phyloP scores from a whole-genome alignment of 2,329 filamentous ascomycete genomes.

The Teratosphaeria nubilosa region DNA sequence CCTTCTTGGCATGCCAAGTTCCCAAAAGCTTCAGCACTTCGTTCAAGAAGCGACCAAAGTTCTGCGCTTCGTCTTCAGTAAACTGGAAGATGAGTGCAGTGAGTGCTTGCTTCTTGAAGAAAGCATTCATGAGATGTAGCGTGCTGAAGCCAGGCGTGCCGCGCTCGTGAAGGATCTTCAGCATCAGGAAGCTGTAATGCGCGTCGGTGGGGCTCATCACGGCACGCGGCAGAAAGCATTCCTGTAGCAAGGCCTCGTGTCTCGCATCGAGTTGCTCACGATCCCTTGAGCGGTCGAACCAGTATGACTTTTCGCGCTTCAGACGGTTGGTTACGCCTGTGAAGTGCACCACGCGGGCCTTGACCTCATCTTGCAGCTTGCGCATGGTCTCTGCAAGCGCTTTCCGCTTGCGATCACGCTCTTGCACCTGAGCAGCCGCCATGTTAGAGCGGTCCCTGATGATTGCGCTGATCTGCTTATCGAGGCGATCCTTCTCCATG shows the following conservation, averaged over 20 bases:
- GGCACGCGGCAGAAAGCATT: constrained; percentile 83
- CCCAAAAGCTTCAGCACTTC: constrained; percentile 70
- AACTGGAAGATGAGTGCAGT: constrained; percentile 78
- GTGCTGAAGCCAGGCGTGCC: constrained; percentile 81
- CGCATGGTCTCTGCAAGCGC: constrained; percentile 58
- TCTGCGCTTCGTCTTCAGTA: constrained; percentile 82
- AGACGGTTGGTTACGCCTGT: constrained; percentile 59
- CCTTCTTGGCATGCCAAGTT: constrained; percentile 71
- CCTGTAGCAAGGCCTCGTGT: constrained; percentile 70
- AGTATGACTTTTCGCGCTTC: constrained; percentile 63
- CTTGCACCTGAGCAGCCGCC: constrained; percentile 53
- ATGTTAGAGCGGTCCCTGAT: constrained; percentile 64
- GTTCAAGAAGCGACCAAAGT: constrained; percentile 83
- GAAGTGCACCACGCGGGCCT: constrained; percentile 57
- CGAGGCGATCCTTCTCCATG: constrained; percentile 59
- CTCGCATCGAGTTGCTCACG: constrained; percentile 51
- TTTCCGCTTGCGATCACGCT: constrained; percentile 61
- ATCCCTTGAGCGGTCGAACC: constrained; percentile 55
- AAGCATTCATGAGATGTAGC: constrained; percentile 68
- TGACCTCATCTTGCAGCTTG: constrained; percentile 62
- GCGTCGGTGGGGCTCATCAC: constrained; percentile 78
- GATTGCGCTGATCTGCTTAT: constrained; percentile 53
- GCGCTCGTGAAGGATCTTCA: constrained; percentile 77
- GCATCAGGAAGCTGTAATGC: constrained; percentile 76
- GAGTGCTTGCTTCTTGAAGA: constrained; percentile 76